These are phyloP conservation scores for Coprinellus micaceus DNA, from an alignment of 768 basidiomycete genomes.

Conservation along the genomic window DNA sequence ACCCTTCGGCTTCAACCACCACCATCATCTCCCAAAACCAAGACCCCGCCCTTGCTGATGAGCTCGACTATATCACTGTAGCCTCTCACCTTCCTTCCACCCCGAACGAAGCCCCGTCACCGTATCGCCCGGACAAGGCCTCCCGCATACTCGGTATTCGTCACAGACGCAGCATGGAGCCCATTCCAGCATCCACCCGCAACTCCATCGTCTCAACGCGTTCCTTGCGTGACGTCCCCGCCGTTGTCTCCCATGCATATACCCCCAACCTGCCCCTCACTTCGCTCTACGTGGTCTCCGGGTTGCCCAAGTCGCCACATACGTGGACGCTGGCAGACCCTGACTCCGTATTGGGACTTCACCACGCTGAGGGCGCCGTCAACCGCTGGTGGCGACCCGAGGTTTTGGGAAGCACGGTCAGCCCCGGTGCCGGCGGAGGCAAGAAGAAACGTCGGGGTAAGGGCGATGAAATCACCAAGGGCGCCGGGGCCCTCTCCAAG, in stretches of 20 bases:
- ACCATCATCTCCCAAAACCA: constrained; percentile 27
- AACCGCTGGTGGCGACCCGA: constrained; percentile 89
- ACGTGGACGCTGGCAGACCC: constrained; percentile 89
- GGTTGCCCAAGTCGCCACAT: constrained; percentile 83
- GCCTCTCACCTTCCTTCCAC: constrained; percentile 28
- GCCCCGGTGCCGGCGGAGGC: constrained; percentile 77
- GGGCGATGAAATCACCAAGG: constrained; percentile 63
- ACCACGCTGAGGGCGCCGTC: constrained; percentile 83
- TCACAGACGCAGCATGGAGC: constrained; percentile 79
- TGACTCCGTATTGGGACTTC: constrained; percentile 74
- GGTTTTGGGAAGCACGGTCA: constrained; percentile 83
- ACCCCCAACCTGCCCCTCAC: constrained; percentile 72
- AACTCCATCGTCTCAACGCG: constrained; percentile 77
- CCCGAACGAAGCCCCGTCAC: constrained; percentile 34
- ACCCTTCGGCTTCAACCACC: constrained; percentile 22
- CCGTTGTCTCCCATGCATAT: constrained; percentile 52
- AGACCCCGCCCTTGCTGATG: constrained; percentile 57
- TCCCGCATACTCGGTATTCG: constrained; percentile 73
- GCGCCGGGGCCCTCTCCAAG: constrained; percentile 77
- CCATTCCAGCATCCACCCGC: constrained; percentile 73
- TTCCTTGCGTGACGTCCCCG: constrained; percentile 53
- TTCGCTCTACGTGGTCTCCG: constrained; percentile 83
- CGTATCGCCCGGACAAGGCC: constrained; percentile 70
- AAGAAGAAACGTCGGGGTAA: constrained; percentile 71
- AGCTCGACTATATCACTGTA: constrained; percentile 69